Evolutionary conservation across 495 filamentous ascomycete species (phyloP), one percentile per base, ranked within the genome.

Genomic region (Xylaria bambusicola): DNA sequence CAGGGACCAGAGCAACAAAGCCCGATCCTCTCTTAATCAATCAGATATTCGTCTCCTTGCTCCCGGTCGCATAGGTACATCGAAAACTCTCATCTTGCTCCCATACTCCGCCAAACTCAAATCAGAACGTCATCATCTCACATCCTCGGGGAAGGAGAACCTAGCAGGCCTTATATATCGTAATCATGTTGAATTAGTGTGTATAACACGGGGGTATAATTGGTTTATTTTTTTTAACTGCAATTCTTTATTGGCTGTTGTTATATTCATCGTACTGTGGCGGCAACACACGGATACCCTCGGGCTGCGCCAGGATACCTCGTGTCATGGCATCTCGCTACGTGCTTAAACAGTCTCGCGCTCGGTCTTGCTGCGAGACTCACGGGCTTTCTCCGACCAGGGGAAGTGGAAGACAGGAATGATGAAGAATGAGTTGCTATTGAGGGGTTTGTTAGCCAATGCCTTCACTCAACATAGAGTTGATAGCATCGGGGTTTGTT

Each of bases 391-490:
- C 67, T 91, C 88, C 33, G 89, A 93, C 94, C 94, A 97, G 38
- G 93, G 94, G 85, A 98, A 97, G 84, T 97, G 94, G 62, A 86
- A 84, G 65, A 97, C 94, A 53, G 92, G 93, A 64, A 96, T 81
- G 71, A 94, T 82, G 84, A 98, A 97, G 90, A 98, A 98, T 74
- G 90, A 93, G 83, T 85, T 86, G 73, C 82, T 84, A 21, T 31
- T 29, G 18, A 29, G 4, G 1, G 13, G 27, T n/a, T 54, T 40
- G 55, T 56, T 56, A 67, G 56, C 52, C n/a, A 18, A 44, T 55
- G 55, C 46, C 47, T 60, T 40, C 27, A n/a, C 4, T 23, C 13
- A 44, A 18, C 21, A n/a, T n/a, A 10, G 55, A 9, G 41, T 3
- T 42, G 52, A 66, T 42, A 1, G 23, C 15, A 36, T 26, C 21